phyloP scores from a whole-genome alignment of 305 asterid genomes.

The Fraxinus platypoda region DNA sequence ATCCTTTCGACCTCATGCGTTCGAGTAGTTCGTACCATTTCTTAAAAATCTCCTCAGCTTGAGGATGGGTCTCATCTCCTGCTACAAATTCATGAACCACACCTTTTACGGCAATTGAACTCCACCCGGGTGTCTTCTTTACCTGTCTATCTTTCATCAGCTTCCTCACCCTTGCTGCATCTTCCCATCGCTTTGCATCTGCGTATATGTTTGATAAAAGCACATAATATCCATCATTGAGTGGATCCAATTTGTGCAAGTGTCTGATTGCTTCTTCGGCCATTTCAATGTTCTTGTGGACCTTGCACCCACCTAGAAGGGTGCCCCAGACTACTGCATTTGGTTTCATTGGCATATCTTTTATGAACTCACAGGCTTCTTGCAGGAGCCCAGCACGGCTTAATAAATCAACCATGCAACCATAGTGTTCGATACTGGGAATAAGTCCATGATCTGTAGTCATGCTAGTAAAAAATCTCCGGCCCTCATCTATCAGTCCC shows the following conservation, averaged over 20 bases:
- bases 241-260: constrained; percentile 44
- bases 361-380: constrained; percentile 50
- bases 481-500: constrained; percentile 55
- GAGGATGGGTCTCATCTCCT: constrained; percentile 56
- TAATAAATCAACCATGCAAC: constrained; percentile 74
- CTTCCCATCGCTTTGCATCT: constrained; percentile 50
- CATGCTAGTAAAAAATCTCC: constrained; percentile 53
- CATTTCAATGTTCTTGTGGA: constrained; percentile 55
- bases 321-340: constrained; percentile 80
- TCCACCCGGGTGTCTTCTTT: constrained; percentile 53
- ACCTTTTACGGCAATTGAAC: constrained; percentile 46
- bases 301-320: constrained; percentile 68
- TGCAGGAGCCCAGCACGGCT: constrained; percentile 60
- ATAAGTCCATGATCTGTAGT: constrained; percentile 36
- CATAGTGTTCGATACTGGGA: constrained; percentile 63
- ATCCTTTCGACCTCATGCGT: constrained; percentile 45
- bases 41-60: constrained; percentile 34
- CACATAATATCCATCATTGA: constrained; percentile 54
- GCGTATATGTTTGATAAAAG: constrained; percentile 62
- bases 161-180: constrained; percentile 48
- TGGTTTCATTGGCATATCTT: constrained; percentile 53
- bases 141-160: constrained; percentile 46
- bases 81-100: constrained; percentile 58
- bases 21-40: constrained; percentile 36
- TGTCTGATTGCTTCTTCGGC: constrained; percentile 54